A percentile compares a stretch with the other conserved stretches of the same genome.
Evolutionary conservation across 2,329 filamentous ascomycete species (phyloP).

Genomic region (Escovopsis sp.): DNA sequence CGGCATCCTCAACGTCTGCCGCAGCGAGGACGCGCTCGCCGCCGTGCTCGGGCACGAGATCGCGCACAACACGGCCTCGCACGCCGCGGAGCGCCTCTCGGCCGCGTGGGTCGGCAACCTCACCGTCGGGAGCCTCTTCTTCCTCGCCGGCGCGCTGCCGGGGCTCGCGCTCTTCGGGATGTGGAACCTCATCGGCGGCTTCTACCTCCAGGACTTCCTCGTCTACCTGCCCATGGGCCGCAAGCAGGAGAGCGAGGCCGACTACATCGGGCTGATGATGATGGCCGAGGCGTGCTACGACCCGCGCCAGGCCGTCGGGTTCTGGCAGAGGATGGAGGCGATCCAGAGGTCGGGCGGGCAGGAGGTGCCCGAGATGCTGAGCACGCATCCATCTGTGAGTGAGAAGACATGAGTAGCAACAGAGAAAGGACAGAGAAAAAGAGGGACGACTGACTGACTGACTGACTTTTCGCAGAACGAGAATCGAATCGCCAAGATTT

Average conservation of each 20-base stretch:
- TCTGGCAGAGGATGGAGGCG: slow-evolving; percentile 54
- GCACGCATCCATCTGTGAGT: slow-evolving; percentile 58
- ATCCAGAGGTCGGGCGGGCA: slow-evolving; percentile 24
- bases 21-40: slow-evolving; percentile 54
- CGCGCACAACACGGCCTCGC: slow-evolving; percentile 58
- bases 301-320: slow-evolving; percentile 47
- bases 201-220: slow-evolving; percentile 42
- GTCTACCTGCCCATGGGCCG: slow-evolving; percentile 54
- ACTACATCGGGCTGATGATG: slow-evolving; percentile 70
- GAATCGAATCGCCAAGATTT: slow-evolving; percentile 49
- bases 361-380: slow-evolving; percentile 54
- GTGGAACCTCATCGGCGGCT: slow-evolving; percentile 30
- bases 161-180: slow-evolving; percentile 23
- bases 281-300: slow-evolving; percentile 71
- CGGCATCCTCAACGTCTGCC: slow-evolving; percentile 54
- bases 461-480: slow-evolving; percentile 31
- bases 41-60: slow-evolving; percentile 70
- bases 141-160: slow-evolving; percentile 30
- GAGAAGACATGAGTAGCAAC: background rate
- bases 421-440: background rate
- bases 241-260: slow-evolving; percentile 62
- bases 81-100: slow-evolving; percentile 49
- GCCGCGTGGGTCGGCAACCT: slow-evolving; percentile 37
- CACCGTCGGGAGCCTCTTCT: slow-evolving; percentile 33
- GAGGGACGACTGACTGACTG: background rate